Base-by-base conservation (phyloP, 306 rosid species). In the Casuarina cunninghamiana region DNA sequence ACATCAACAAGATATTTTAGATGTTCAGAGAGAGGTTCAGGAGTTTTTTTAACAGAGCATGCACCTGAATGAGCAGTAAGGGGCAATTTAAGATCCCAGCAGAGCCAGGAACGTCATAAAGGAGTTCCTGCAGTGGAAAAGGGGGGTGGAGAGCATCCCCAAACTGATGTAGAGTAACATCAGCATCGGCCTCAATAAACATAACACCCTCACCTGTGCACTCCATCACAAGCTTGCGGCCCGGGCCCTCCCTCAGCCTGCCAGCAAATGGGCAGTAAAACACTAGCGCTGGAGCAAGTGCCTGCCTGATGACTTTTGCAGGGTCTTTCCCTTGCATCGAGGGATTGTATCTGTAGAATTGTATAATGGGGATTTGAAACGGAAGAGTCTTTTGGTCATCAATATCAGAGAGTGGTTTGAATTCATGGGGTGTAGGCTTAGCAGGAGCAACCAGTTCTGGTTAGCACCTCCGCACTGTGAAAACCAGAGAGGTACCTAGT, bases 201-300 rank as follows among this genome's bases (percentile, higher is more conserved):
- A 21, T 21, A 21, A 21, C 26, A 21, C 26, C 26, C 26, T 21
- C 26, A 21, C 26, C 26, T 21, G 26, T 21, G 26, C 26, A 21
- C 26, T 21, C 26, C 26, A 21, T 21, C 26, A 45, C 71, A 26
- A 86, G 70, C 69, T 84, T 84, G 21, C 87, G 61, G 26, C 45
- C 50, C 12, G 81, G 72, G 7, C 76, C 79, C 68, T 81, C 86
- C 48, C 86, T 32, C 1, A 85, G 76, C 81, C 88, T 75, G 0
- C 88, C 88, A 1, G 86, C 88, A 3, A 85, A 85, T 3, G 88
- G 86, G 60, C 81, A 85, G 79, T 85, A 85, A 32, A 71, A 78
- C 69, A 85, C 86, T 0, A 85, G 76, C 4, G 88, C 10, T 3
- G 75, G 15, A 8, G 83, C 72, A 55, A 85, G 17, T 13, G 88